Conservation (phyloP, 83 land plant genomes). For the Picea abies region DNA sequence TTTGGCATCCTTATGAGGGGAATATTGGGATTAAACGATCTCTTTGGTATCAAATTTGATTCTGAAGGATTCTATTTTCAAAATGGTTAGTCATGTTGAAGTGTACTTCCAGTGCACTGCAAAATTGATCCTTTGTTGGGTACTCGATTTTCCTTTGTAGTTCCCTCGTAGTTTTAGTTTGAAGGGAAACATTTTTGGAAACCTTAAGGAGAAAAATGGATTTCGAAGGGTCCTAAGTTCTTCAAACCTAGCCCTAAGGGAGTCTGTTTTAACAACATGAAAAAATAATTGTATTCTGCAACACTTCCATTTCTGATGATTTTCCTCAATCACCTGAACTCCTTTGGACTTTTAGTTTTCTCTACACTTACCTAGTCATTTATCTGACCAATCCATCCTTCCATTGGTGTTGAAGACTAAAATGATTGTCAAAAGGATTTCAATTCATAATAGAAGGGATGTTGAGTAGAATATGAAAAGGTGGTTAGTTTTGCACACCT, state of each 20-base stretch:
- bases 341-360: background rate
- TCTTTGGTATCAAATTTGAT: background rate
- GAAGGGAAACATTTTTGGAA: background rate
- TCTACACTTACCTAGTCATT: background rate
- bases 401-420: background rate
- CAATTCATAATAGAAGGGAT: background rate
- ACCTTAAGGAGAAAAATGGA: background rate
- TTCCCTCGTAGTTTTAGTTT: background rate
- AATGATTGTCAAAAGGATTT: background rate
- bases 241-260: background rate
- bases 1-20: background rate
- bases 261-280: background rate
- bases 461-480: background rate
- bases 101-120: background rate
- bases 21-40: background rate
- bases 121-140: background rate
- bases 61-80: background rate
- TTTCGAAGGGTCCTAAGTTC: background rate
- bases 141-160: background rate
- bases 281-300: too few relatives aligned
- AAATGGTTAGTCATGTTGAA: too few relatives aligned
- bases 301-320: background rate
- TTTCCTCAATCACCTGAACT: background rate
- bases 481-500: too few relatives aligned
- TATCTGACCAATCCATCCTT: background rate